Conservation (phyloP, 305 asterid species). For the Solanum hybrid region DNA sequence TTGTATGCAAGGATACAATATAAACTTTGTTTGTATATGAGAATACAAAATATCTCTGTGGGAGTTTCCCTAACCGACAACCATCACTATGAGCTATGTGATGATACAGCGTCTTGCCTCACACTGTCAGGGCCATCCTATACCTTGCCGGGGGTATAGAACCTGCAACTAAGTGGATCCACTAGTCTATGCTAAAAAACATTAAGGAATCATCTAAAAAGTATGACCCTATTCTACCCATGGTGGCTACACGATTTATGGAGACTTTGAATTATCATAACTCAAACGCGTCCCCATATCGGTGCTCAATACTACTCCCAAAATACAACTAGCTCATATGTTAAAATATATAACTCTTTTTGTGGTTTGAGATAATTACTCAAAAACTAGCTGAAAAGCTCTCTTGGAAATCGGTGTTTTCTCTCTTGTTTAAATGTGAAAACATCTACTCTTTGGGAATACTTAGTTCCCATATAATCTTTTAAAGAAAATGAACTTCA, state of each 20-base stretch:
- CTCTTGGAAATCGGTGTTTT: background rate
- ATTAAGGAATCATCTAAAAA: background rate
- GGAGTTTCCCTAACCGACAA: background rate
- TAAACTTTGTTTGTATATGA: background rate
- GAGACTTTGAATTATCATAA: background rate
- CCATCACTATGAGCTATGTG: background rate
- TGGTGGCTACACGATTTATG: background rate
- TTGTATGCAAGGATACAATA: background rate
- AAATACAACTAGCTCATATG: background rate
- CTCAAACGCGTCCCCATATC: background rate
- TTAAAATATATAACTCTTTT: background rate
- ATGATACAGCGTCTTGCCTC: background rate
- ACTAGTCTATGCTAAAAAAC: background rate
- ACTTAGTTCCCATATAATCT: background rate
- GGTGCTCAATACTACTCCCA: background rate
- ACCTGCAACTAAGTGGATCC: background rate
- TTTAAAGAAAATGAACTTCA: background rate
- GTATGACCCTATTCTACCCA: background rate
- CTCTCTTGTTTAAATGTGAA: background rate
- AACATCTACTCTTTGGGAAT: background rate
- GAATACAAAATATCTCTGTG: background rate
- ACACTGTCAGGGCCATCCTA: background rate
- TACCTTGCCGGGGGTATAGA: background rate
- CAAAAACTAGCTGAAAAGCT: background rate
- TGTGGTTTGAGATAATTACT: background rate